Conservation (phyloP, 176 grass and related monocot species). For the Phoenix dactylifera region DNA sequence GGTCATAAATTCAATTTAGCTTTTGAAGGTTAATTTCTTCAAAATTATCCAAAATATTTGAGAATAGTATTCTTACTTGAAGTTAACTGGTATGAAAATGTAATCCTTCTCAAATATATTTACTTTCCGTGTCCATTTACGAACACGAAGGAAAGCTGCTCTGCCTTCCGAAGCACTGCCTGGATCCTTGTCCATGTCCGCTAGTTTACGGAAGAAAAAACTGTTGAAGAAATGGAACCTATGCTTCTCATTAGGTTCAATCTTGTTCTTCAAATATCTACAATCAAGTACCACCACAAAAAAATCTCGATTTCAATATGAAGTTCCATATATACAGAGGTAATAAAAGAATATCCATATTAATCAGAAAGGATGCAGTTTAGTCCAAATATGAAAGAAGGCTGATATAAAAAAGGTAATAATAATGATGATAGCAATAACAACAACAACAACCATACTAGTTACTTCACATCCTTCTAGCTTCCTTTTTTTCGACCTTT, state of each 20-base stretch:
- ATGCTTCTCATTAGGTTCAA: slow-evolving; percentile 37
- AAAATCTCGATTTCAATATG: too few species aligned
- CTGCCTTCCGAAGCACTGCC: slow-evolving; percentile 69
- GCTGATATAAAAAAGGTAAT: too few species aligned
- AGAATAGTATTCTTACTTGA: slow-evolving; percentile 50
- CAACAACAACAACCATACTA: too few species aligned
- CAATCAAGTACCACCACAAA: neutral
- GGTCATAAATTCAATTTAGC: slow-evolving; percentile 12
- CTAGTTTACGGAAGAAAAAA: slow-evolving; percentile 99
- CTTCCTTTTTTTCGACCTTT: too few species aligned
- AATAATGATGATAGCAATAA: too few species aligned
- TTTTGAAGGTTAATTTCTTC: neutral
- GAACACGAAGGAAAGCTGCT: slow-evolving; percentile 89
- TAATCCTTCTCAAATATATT: slow-evolving; percentile 97
- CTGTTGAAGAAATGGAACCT: slow-evolving; percentile 93
- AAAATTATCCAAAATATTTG: too few species aligned
- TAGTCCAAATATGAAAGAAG: too few species aligned
- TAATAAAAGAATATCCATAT: too few species aligned
- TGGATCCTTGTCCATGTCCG: slow-evolving; percentile 93
- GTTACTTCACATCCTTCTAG: too few species aligned
- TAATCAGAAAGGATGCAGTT: too few species aligned
- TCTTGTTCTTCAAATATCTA: slow-evolving; percentile 79
- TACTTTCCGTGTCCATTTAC: slow-evolving; percentile 96
- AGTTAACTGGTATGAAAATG: slow-evolving; percentile 96
- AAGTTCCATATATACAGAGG: too few species aligned